Base-by-base conservation (phyloP, 75 land plant species). In the Pseudotsuga menziesii region DNA sequence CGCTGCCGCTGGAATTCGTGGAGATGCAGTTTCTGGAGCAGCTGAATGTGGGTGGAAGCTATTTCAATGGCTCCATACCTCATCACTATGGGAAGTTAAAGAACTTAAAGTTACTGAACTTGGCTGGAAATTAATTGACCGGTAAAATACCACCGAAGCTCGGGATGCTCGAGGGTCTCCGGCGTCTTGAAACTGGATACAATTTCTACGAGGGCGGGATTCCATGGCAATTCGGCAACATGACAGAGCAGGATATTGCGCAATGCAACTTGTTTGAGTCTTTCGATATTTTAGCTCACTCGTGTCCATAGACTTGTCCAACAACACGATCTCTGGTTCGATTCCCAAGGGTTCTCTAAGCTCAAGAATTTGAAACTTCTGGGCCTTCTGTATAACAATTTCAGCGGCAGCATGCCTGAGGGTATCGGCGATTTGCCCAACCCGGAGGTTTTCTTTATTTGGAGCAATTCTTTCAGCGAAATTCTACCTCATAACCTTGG, bases 401-500 rank as follows among this genome's bases (percentile, higher is more conserved):
- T 95, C 27, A 78, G 80, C 52, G 98, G 98, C 12, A 63, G 56
- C n/a, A 85, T 95, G 12, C 98, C 98, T 2, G 48, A 52, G 15
- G 83, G 76, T 2, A 67, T 95, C 48, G 93, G 88, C 19, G 88
- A 82, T 7, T 87, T 95, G 48, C 85, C 89, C 1, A 81, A 83
- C 12, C 86, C 92, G 13, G 84, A 86, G 52, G 74, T 67, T 2
- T 72, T 94, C 1, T 58, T 56, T 20, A 78, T 94, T 35, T 92
- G 95, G 87, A 84, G 86, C 87, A 94, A 94, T 39, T 86, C 84
- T 4, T 79, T 94, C 56, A 82, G 88, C 14, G 95, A 95, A 19
- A 32, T 23, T 5, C 76, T 94, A 17, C 98, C 98, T 0, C 77
- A 73, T 13, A 75, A 76, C 36, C 80, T 94, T 1, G 95, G 95